phyloP scores from a whole-genome alignment of 2,329 filamentous ascomycete genomes.

The Fusarium protoensiforme region DNA sequence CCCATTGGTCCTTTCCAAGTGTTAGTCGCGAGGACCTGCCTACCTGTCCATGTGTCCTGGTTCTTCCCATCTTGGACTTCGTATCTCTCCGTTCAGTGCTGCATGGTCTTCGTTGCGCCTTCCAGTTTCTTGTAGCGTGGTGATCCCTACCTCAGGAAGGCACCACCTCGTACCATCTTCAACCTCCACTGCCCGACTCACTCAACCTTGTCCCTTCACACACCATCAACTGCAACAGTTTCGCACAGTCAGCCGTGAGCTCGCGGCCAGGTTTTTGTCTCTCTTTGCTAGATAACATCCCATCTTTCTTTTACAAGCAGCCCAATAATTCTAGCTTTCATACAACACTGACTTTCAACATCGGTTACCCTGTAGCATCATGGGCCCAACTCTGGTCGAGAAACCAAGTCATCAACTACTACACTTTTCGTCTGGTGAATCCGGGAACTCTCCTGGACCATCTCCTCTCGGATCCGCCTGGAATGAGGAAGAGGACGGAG shows the following conservation, averaged over 20 bases:
- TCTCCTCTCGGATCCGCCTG: conserved; percentile 10
- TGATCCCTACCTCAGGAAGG: not conserved
- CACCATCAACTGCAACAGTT: not conserved
- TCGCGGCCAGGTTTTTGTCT: not conserved
- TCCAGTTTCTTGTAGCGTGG: not conserved
- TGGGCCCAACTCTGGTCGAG: conserved; percentile 42
- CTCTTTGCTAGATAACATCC: conserved; percentile 2
- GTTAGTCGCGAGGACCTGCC: not conserved
- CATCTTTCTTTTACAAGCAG: conserved; percentile 1
- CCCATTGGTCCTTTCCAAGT: not conserved
- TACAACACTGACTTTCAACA: conserved; percentile 8
- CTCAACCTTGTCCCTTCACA: not conserved
- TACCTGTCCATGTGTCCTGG: not conserved
- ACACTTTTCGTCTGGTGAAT: conserved; percentile 29
- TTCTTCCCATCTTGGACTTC: not conserved
- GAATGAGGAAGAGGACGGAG: conserved; percentile 10
- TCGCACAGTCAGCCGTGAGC: not conserved
- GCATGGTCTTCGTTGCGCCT: not conserved
- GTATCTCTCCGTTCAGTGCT: not conserved
- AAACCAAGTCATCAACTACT: conserved; percentile 42
- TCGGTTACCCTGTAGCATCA: conserved; percentile 35
- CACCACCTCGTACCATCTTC: not conserved
- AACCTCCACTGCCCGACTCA: not conserved
- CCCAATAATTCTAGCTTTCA: conserved; percentile 16
- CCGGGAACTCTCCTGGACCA: conserved; percentile 11